Base-by-base conservation (phyloP, 441 rosid species). In the Geranium incanum region DNA sequence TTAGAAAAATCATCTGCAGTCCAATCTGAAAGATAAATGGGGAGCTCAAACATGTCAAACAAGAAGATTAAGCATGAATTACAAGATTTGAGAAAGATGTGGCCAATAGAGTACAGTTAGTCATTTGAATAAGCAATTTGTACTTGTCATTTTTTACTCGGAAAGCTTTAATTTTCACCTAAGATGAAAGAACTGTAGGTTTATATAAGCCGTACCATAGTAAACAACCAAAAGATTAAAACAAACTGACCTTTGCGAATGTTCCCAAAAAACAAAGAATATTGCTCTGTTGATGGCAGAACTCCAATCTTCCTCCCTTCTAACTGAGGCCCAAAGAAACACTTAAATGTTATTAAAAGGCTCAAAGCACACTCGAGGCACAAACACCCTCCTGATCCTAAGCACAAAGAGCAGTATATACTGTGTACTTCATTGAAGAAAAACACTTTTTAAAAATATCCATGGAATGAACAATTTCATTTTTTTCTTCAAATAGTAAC, bases 291-390 rank as follows among this genome's bases (percentile, higher is more conserved):
- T 41, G 70, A 41, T 16, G 70, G 70, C 19, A 68, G 48, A 68
- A 68, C 70, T 45, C 70, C 70, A 68, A 68, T 68, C 57, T 68
- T 16, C 45, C 5, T 68, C 36, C 70, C 70, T 33, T 68, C 70
- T 19, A 68, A 18, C 70, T 68, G 70, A 68, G 70, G 59, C 43
- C 18, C 36, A 68, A 18, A 9, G 21, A 9, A 5, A 36, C 43
- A 68, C 23, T 55, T 5, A 55, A 55, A 15, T 18, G 23, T 55
- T 15, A 15, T 15, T 55, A 6, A 55, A 16, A 55, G 6, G 62
- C 9, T 15, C 21, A 55, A 6, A 45, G 52, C 39, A 38, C 5
- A 38, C 41, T 38, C 8, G 41, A 13, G 1, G 63, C 63, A 18
- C 63, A 57, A 50, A 50, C 16, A n/a, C 2, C 59, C 59, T 50